Percentiles rank a stretch among this genome's conserved stretches.
phyloP scores from a whole-genome alignment of 2,329 filamentous ascomycete species.

The Helminthosporium solani region DNA sequence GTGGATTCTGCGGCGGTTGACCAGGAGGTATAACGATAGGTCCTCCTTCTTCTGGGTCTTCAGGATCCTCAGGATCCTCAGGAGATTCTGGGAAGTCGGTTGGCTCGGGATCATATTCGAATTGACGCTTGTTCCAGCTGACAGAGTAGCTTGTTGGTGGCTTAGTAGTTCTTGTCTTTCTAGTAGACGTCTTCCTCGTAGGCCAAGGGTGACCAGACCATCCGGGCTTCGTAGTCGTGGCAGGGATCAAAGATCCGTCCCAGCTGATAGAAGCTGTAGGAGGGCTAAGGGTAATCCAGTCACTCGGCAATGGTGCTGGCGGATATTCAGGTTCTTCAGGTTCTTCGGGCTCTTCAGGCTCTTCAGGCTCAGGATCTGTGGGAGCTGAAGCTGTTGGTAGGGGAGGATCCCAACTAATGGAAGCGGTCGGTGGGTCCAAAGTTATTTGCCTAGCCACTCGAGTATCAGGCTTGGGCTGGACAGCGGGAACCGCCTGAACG shows the following conservation, averaged over 20 bases:
- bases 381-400: background rate
- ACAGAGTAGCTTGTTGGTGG: constrained; percentile 8
- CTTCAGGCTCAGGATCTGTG: constrained; percentile 1
- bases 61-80: background rate
- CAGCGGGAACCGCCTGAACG: constrained; percentile 22
- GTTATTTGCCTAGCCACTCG: constrained; percentile 12
- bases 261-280: constrained; percentile 20
- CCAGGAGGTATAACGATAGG: background rate
- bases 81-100: constrained; percentile 6
- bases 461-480: constrained; percentile 10
- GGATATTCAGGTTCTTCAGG: no score
- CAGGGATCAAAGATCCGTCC: constrained; percentile 8
- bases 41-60: background rate
- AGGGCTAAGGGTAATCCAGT: constrained; percentile 17
- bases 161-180: constrained; percentile 5
- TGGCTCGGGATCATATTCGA: constrained; percentile 8
- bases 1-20: background rate
- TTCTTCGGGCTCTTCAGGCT: constrained; percentile 4
- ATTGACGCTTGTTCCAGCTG: constrained; percentile 17
- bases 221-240: constrained; percentile 17
- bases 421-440: constrained; percentile 14
- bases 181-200: constrained; percentile 9
- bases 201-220: constrained; percentile 10
- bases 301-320: constrained; percentile 7
- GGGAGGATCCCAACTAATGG: constrained; percentile 12